These are phyloP conservation scores for Isatis tinctoria DNA, from an alignment of 345 rosid species.

Conservation along the genomic window DNA sequence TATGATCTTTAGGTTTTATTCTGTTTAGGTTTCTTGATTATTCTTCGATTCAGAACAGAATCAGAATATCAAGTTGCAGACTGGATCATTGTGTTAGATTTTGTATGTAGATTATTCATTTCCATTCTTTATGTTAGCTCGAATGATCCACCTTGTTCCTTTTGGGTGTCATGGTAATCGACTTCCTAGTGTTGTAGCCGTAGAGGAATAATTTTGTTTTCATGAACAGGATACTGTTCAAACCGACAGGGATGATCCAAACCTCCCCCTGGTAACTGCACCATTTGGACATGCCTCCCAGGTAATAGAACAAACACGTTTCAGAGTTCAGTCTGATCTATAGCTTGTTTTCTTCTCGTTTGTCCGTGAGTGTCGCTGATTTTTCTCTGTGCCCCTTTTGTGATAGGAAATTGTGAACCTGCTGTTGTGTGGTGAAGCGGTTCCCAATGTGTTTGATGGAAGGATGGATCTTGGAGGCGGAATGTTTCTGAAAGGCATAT, in stretches of 20 bases:
- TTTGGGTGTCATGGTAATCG: no score
- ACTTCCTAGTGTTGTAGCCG: no score
- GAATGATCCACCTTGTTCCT: neutral
- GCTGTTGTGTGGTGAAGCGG: conserved; percentile 94
- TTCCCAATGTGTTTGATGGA: conserved; percentile 92
- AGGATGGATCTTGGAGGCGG: conserved; percentile 98
- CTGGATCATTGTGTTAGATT: neutral
- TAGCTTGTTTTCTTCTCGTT: neutral
- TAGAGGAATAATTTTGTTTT: neutral
- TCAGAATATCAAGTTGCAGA: conserved; percentile 1
- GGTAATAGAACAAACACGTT: conserved; percentile 41
- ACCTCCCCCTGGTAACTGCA: conserved; percentile 85
- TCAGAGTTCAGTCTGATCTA: neutral
- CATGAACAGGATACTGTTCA: conserved; percentile 68
- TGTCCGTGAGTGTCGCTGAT: neutral
- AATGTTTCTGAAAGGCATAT: conserved; percentile 87
- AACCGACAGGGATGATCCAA: conserved; percentile 95
- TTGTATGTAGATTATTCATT: neutral
- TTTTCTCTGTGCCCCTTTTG: conserved; percentile 13
- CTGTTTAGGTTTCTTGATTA: neutral
- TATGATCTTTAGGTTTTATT: neutral
- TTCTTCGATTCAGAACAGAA: neutral
- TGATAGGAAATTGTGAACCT: conserved; percentile 93
- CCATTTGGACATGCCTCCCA: conserved; percentile 99
- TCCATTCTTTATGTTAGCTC: neutral